Base-by-base conservation (phyloP, 1,139 yeast species). In the Saccharomyces hybrid region DNA sequence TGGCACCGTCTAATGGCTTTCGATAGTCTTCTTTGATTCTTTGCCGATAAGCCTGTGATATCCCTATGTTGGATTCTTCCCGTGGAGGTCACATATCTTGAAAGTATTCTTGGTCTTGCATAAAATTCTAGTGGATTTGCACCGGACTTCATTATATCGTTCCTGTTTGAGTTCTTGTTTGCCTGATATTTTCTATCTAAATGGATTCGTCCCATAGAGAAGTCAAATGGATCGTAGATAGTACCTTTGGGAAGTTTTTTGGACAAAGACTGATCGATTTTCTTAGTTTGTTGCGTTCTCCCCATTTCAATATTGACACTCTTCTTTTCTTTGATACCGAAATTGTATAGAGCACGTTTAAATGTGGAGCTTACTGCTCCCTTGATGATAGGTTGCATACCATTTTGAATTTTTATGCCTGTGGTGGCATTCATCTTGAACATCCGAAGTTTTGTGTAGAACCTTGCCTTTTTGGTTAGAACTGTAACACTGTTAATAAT, bases 231-330 rank as follows among this genome's bases (percentile, higher is more conserved):
- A 61, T 84, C 88, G 65, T 86, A 85, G 1, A 78, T 75, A 1
- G 76, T 32, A 38, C 44, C 44, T 16, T 38, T 38, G 25, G 44
- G 44, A 11, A 38, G 44, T 19, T 9, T 38, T 38, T 9, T 38
- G 6, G 44, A 38, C 6, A 38, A 3, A 3, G 44, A 38, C 19
- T 83, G 83, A 57, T 83, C 77, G 69, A 93, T 88, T 65, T 83
- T 82, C 75, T 90, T 90, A 59, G 98, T 98, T 59, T 78, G 80
- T 73, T 91, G 98, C 55, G 86, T 85, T 66, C 97, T 79, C 28
- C 97, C 89, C 68, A 93, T 89, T 69, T 86, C 97, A 71, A 85
- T 86, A 73, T 93, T 99, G 54, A 93, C 98, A 19, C 97, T 97
- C 51, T 74, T 80, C 66, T 78, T 71, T 62, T 38, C 44, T 38